Evolutionary conservation across 108 stramenopile species (phyloP), one percentile per base, ranked within the genome.

Genomic region (Nannochloropsis salina): DNA sequence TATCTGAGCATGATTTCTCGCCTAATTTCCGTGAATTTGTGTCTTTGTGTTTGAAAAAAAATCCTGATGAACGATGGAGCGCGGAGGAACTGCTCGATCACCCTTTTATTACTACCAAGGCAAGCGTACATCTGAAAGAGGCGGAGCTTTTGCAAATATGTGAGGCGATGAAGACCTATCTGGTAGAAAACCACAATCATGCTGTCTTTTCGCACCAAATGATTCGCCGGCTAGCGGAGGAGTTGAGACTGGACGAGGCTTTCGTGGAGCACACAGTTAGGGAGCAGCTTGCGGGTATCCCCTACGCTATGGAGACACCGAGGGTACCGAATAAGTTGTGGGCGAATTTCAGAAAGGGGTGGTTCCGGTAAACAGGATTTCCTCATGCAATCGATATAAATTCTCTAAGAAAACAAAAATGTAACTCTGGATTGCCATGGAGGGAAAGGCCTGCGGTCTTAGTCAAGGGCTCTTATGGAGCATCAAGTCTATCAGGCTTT

Each of bases 31-130:
- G 21, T 9, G 74, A 82, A 41, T 88, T 90, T 42, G 41, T 91
- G 5, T 47, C 80, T 43, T 31, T 40, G 47, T 90, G 89, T 51
- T 47, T 91, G 83, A 41, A 82, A 21, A 88, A 89, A 86, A 87
- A 90, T n/a, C 87, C 92, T 6, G 85, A 42, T 8, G 83, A 85
- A 42, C 83, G 92, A 22, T 80, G 86, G 11, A 51, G 88, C 11
- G 90, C 88, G 22, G 86, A 43, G 9, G 90, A 89, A 42, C 31
- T 92, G n/a, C 84, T 91, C 41, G 42, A 80, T 47, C 89, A 90
- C 84, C 85, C 83, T 31, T 91, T 89, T n/a, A 44, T 91, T n/a
- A 74, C 61, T 15, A 74, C 61, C 1, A 74, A 74, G 61, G 61
- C 61, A 4, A 74, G 61, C 8, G 61, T 74, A n/a, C 61, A 74